Evolutionary conservation across 164 flowering plant species (phyloP).

Genomic region (Houttuynia cordata): DNA sequence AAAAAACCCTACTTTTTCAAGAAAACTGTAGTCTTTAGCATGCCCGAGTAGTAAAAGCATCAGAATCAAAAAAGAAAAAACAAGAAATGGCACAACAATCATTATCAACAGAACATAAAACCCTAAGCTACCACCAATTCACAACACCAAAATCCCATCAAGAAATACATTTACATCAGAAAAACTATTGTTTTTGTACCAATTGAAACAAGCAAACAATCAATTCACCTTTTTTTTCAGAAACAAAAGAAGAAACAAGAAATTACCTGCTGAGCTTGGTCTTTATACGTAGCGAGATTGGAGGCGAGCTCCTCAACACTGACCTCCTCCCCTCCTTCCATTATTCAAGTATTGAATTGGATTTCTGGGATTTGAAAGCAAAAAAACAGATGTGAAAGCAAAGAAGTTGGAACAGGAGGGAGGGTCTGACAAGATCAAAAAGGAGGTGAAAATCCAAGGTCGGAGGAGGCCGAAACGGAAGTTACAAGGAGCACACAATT

Average conservation of each 20-base stretch:
- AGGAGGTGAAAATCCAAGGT: no score
- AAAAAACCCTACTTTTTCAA: not conserved
- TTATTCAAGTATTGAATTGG: no score
- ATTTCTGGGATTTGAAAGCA: not conserved
- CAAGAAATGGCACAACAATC: not conserved
- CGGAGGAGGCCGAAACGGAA: no score
- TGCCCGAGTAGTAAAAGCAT: not conserved
- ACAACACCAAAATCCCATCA: not conserved
- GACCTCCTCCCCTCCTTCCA: slow-evolving; percentile 61
- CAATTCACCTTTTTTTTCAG: not conserved
- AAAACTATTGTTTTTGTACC: not conserved
- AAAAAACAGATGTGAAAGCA: not conserved
- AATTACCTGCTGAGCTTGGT: slow-evolving; percentile 69
- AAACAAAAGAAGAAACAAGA: not conserved
- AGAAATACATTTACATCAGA: not conserved
- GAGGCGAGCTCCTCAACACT: slow-evolving; percentile 71
- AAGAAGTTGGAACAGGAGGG: no score
- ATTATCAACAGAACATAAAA: not conserved
- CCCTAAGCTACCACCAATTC: not conserved
- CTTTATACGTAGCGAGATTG: slow-evolving; percentile 70
- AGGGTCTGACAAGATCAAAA: no score
- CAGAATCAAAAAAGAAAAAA: not conserved
- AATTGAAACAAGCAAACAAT: not conserved
- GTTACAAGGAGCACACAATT: no score
- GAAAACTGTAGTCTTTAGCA: not conserved